A percentile compares a stretch with the other conserved stretches of the same genome.
Evolutionary conservation across 2,329 filamentous ascomycete genomes (phyloP).

Genomic region (Albophoma yamanashiensis): DNA sequence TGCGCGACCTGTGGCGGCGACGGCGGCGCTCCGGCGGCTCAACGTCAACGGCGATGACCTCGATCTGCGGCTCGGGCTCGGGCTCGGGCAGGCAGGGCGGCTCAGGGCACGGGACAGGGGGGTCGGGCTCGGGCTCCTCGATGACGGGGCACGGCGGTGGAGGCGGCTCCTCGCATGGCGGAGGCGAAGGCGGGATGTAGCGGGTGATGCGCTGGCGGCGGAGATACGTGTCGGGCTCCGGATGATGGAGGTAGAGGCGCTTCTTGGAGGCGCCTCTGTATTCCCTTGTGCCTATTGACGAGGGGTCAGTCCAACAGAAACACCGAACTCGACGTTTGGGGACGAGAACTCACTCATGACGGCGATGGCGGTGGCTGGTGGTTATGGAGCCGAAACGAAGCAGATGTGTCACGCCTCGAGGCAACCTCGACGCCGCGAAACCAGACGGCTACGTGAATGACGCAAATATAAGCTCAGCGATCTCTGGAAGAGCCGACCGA

Average conservation of each 20-base stretch:
- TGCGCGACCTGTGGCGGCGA: conserved; percentile 11
- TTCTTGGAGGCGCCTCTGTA: conserved; percentile 21
- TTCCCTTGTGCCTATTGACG: conserved; percentile 14
- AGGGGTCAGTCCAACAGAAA: conserved; percentile 10
- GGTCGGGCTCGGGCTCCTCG: conserved; percentile 8
- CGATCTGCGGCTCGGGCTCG: conserved; percentile 19
- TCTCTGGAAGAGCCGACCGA: background rate
- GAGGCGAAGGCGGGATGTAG: conserved; percentile 23
- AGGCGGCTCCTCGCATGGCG: conserved; percentile 12
- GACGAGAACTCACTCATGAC: background rate
- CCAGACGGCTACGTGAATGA: background rate
- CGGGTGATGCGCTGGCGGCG: conserved; percentile 26
- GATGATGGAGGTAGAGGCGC: conserved; percentile 30
- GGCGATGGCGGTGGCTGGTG: background rate
- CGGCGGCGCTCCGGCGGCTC: conserved; percentile 17
- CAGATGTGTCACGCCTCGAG: background rate
- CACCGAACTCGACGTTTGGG: too few species aligned
- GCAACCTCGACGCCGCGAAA: background rate
- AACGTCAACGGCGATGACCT: conserved; percentile 27
- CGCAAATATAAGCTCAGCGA: background rate
- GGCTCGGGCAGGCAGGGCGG: conserved; percentile 10
- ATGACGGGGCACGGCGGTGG: conserved; percentile 10
- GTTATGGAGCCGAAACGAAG: background rate
- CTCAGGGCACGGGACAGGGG: conserved; percentile 1
- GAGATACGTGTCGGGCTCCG: conserved; percentile 25